phyloP scores from a whole-genome alignment of 1,284 basidiomycete genomes.

The Peniophora sp. region DNA sequence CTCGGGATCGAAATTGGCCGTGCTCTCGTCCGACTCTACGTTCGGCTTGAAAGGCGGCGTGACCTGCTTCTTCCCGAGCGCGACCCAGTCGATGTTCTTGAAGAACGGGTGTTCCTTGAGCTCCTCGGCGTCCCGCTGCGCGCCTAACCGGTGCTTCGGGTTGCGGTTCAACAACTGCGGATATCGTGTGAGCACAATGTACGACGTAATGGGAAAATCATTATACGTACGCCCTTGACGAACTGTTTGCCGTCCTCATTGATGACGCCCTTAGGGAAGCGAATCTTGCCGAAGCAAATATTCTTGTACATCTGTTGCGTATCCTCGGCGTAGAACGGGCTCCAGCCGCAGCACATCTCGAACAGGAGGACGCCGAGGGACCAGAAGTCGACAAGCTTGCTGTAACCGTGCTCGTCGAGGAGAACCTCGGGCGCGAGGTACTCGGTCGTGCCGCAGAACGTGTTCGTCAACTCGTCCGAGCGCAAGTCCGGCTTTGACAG shows the following conservation, averaged over 20 bases:
- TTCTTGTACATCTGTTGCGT: slow-evolving; percentile 99
- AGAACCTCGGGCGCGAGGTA: slow-evolving; percentile 98
- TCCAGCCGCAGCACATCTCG: slow-evolving; percentile 99
- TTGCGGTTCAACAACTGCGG: slow-evolving; percentile 91
- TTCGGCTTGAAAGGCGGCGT: slow-evolving; percentile 97
- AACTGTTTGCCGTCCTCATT: slow-evolving; percentile 99
- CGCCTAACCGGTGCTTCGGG: slow-evolving; percentile 93
- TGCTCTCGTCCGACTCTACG: slow-evolving; percentile 97
- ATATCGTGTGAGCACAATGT: slow-evolving; percentile 11
- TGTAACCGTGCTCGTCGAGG: slow-evolving; percentile 98
- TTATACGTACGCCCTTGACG: slow-evolving; percentile 83
- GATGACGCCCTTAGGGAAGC: slow-evolving; percentile 96
- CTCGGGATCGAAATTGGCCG: slow-evolving; percentile 97
- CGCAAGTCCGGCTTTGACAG: slow-evolving; percentile 94
- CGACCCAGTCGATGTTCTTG: slow-evolving; percentile 84
- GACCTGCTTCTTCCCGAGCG: slow-evolving; percentile 83
- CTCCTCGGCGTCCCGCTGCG: slow-evolving; percentile 85
- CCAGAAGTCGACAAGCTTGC: slow-evolving; percentile 99
- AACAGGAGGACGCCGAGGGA: slow-evolving; percentile 87
- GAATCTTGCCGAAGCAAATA: slow-evolving; percentile 98
- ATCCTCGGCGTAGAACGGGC: slow-evolving; percentile 98
- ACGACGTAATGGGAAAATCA: background rate
- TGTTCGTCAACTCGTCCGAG: slow-evolving; percentile 93
- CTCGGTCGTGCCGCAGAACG: slow-evolving; percentile 95
- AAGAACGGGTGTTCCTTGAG: slow-evolving; percentile 98